phyloP scores from a whole-genome alignment of 345 rosid species.

The Melaleuca alternifolia region DNA sequence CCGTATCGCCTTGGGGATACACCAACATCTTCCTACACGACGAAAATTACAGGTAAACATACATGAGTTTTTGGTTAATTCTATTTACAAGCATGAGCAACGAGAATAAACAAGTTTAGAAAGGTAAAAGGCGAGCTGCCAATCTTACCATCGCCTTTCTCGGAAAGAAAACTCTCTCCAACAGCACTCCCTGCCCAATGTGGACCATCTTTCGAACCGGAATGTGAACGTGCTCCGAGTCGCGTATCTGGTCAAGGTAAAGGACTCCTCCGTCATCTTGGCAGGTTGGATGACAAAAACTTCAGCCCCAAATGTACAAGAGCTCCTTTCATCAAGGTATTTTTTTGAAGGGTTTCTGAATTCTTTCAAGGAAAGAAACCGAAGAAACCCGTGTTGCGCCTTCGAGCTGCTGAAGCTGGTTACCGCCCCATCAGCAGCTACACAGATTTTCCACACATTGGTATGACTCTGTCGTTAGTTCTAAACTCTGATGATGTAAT shows the following conservation, averaged over 20 bases:
- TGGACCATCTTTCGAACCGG: not conserved
- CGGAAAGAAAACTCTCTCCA: not conserved
- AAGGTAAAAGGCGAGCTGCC: too few relatives aligned
- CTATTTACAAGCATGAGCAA: not conserved
- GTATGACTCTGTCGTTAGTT: not conserved
- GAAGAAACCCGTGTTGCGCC: not conserved
- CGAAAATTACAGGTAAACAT: not conserved
- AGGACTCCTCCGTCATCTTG: not conserved
- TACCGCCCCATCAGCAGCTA: not conserved
- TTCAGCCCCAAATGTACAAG: conserved; percentile 4
- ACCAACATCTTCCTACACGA: not conserved
- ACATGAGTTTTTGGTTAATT: not conserved
- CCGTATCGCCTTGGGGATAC: not conserved
- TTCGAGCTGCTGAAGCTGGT: not conserved
- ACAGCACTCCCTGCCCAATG: not conserved
- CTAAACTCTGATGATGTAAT: not conserved
- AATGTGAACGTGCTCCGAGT: not conserved
- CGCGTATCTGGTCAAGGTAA: not conserved
- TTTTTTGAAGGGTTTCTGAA: not conserved
- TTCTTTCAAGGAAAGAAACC: not conserved
- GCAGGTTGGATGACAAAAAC: not conserved
- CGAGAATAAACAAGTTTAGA: too few relatives aligned
- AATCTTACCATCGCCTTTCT: not conserved
- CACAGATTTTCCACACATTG: not conserved
- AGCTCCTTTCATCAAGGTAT: not conserved